Evolutionary conservation across 176 grass and related monocot species (phyloP), one percentile per base, ranked within the genome.

Genomic region (Raddia distichophylla): DNA sequence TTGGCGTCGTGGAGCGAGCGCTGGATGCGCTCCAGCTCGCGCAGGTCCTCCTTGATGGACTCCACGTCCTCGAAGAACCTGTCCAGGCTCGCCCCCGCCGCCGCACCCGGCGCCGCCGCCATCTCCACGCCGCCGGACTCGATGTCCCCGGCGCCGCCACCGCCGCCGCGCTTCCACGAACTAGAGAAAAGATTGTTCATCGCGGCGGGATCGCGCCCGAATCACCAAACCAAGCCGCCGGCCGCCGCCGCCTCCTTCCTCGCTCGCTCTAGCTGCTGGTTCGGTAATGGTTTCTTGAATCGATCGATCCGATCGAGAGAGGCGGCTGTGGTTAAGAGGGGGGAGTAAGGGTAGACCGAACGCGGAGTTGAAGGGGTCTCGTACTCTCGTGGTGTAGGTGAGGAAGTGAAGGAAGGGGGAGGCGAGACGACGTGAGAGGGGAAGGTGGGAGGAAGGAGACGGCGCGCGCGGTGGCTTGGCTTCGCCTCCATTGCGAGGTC

Each of bases 11-110:
- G 90, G 79, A 94, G 88, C 3, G 80, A 67, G 12, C 66, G 71
- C 69, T 98, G 95, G 88, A 98, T 77, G 8, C 81, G 84, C 69
- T 98, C 95, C 62, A 98, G 77, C 56, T 93, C 90, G 2, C 89
- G 89, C 2, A 98, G 92, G 71, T 98, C 92, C 74, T 98, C 95
- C 92, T 98, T 98, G 75, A 95, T 82, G 0, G 89, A 91, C 86
- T 98, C 95, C 64, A 98, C 92, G 76, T 98, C 95, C 60, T 94
- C 90, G 71, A 98, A 98, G 68, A 98, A 98, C 72, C 17, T 78
- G 77, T 98, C 92, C 0, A 98, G 88, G 75, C 79, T 98, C 7
- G 95, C 92, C 0, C 92, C 92, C 5, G 82, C 88, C 4, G 86
- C 91, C 0, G 87, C 73, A 0, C 77, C 80, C 4, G 82, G 71